A percentile compares a stretch with the other conserved stretches of the same genome.
phyloP scores from a whole-genome alignment of 106 monocot species.

The Acorus gramineus region DNA sequence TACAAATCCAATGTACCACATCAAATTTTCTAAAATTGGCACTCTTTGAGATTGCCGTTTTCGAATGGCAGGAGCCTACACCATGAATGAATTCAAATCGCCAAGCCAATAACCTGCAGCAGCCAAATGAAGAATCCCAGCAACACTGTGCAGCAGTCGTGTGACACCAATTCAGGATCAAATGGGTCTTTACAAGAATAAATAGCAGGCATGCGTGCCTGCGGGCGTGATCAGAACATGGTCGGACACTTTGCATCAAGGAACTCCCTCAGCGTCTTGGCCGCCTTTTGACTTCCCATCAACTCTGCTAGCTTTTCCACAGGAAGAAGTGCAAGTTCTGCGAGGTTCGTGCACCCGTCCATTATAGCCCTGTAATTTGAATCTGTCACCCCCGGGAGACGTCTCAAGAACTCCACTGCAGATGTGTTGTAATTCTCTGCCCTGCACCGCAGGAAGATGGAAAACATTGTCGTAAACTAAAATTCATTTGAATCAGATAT shows the following conservation, averaged over 20 bases:
- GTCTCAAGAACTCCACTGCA: conserved; percentile 88
- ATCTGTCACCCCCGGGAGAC: conserved; percentile 96
- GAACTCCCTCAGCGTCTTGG: conserved; percentile 74
- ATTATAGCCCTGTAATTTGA: conserved; percentile 81
- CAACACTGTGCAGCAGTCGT: too few species aligned
- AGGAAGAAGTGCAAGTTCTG: conserved; percentile 84
- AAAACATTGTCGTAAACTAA: neutral
- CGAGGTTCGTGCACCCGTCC: conserved; percentile 75
- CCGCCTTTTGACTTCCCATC: conserved; percentile 91
- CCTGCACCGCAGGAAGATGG: conserved; percentile 21
- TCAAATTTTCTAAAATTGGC: too few species aligned
- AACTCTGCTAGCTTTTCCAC: conserved; percentile 75
- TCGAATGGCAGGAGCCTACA: too few species aligned
- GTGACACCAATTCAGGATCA: too few species aligned
- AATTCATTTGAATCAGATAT: neutral
- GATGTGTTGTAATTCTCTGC: conserved; percentile 95
- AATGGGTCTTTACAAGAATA: too few species aligned
- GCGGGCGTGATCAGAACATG: conserved; percentile 20
- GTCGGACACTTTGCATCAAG: conserved; percentile 90
- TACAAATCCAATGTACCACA: too few species aligned
- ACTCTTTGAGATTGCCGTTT: too few species aligned
- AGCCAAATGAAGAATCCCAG: too few species aligned
- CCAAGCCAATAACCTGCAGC: too few species aligned
- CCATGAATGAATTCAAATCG: too few species aligned
- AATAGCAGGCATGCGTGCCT: too few species aligned